Base-by-base conservation (phyloP, 2,329 filamentous ascomycete species). In the Calonectria hongkongensis region DNA sequence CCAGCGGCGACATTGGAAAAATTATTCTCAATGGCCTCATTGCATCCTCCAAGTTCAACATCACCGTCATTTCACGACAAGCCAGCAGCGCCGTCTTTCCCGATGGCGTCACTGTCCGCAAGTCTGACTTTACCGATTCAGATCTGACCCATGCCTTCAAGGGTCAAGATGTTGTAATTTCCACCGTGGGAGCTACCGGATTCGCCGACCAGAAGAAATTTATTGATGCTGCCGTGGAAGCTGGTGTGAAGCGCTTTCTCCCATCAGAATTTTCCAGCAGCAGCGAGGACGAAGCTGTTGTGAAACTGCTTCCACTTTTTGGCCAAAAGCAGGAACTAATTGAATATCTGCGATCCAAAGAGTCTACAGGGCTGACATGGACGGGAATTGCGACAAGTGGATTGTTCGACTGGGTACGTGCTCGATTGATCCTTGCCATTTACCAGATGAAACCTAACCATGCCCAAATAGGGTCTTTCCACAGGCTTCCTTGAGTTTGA, bases 221-320 rank as follows among this genome's bases (percentile, higher is more conserved):
- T 72, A 86, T 90, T 50, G 87, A 91, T 66, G 89, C 89, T 1
- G 86, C 88, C 27, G 83, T 89, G 28, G 83, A 83, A 8, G 89
- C 89, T 8, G 88, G 89, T 9, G 88, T 91, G 7, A 85, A 88
- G 75, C 85, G 88, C 27, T 89, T 90, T 80, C 82, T 91, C 28
- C 88, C 89, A 5, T 87, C 87, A 4, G 89, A 91, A 71, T 91
- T 86, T 63, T 75, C 70, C n/a, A 74, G 75, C 39, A 84, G 81
- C 13, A 81, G 82, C 80, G 78, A 83, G 13, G 67, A 78, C 43
- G 70, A 74, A 10, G 58, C 70, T 7, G 72, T 77, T 4, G 50
- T 76, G 1, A 60, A 75, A 45, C 47, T 71, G 5, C 60, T 79
- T 2, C 78, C 78, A 2, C 60, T 78, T 10, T 78, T 78, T 36